Conservation (phyloP, 2,329 filamentous ascomycete genomes). For the Furcasterigmium furcatum region DNA sequence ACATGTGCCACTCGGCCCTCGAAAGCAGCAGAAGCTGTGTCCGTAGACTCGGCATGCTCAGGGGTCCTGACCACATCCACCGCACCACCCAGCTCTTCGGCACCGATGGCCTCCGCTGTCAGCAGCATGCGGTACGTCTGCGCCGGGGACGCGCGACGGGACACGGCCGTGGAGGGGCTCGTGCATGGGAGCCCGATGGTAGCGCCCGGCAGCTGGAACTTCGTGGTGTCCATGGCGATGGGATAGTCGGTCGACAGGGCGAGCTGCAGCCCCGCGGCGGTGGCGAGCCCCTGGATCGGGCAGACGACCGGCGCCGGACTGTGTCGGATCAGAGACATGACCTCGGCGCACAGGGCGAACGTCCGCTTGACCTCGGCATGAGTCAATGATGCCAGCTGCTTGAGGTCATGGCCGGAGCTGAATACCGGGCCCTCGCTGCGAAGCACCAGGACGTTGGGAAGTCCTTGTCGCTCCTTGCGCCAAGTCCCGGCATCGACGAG, state of each 20-base stretch:
- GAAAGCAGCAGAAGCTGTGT: constrained; percentile 14
- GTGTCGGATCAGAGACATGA: constrained; percentile 25
- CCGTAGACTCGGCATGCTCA: constrained; percentile 12
- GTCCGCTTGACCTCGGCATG: constrained; percentile 11
- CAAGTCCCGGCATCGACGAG: constrained; percentile 20
- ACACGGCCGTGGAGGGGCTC: constrained; percentile 21
- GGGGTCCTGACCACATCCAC: constrained; percentile 18
- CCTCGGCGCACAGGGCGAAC: constrained; percentile 23
- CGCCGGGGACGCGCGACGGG: constrained; percentile 17
- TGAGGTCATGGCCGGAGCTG: constrained; percentile 25
- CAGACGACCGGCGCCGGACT: constrained; percentile 25
- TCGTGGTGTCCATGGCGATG: constrained; percentile 16
- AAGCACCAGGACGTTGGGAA: constrained; percentile 27
- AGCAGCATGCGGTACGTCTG: constrained; percentile 24
- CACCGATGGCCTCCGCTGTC: constrained; percentile 20
- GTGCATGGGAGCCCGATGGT: constrained; percentile 26
- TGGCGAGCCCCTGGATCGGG: constrained; percentile 24
- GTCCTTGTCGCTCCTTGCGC: constrained; percentile 12
- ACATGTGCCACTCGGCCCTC: constrained; percentile 19
- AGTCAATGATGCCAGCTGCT: constrained; percentile 15
- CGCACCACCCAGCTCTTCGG: constrained; percentile 17
- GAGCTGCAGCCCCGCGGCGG: constrained; percentile 27
- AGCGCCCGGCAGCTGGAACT: constrained; percentile 23
- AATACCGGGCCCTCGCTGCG: constrained; percentile 24
- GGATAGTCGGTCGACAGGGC: constrained; percentile 24